Evolutionary conservation across 805 yeast genomes (phyloP), one percentile per base, ranked within the genome.

Genomic region (Saturnispora quitensis): DNA sequence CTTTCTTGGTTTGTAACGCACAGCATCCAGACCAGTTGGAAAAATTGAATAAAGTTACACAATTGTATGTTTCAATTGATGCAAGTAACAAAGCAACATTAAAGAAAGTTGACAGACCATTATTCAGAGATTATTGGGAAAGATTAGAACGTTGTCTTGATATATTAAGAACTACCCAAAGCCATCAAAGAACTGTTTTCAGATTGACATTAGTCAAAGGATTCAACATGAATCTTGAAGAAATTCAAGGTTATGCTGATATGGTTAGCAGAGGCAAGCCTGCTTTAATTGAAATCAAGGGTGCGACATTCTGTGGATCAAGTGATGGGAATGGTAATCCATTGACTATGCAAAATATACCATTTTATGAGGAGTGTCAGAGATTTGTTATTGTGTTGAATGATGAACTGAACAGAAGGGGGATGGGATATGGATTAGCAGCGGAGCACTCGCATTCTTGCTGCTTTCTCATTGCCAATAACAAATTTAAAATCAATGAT

Each of bases 371-470:
- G 56, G 97, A 89, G 65, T 91, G 96, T 63, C 81, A 80, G 59
- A 70, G 66, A 7, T 89, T 89, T 66, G 97, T 89, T 4, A 73
- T 73, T 46, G 73, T 71, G 9, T 76, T 89, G 56, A 77, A 79
- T 43, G 69, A 70, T 12, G 89, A 83, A 59, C 73, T 89, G 53
- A 72, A 78, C 50, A 66, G 72, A 12, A 76, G 95, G 59, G 89
- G 89, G 1, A 72, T 84, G 31, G 75, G 74, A 27, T 89, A 90
- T 62, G 95, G 81, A 45, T 73, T 89, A 53, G 96, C 97, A 10
- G 95, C 97, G 0, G 97, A 90, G 66, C 97, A 89, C 66, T 95
- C 96, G 0, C 97, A 89, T 65, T 85, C 95, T 2, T 90, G 96
- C 69, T 90, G 97, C 71, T 84, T 90, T 18, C 72, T 89, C 57